Base-by-base conservation (phyloP, 331 rosid genomes). In the Spiraea crenata region DNA sequence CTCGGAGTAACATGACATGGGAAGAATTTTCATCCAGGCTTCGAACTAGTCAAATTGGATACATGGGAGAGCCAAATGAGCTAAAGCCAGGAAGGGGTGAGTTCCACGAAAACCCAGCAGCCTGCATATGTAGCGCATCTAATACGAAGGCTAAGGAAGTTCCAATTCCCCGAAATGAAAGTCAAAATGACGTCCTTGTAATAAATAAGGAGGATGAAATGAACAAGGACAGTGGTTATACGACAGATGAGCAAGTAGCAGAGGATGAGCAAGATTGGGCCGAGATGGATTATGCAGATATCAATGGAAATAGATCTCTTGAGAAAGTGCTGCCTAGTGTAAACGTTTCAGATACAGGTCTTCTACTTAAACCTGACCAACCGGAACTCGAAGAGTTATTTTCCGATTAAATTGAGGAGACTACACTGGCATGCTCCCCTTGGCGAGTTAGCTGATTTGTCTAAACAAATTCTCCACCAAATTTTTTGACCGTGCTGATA, bases 51-150 rank as follows among this genome's bases (percentile, higher is more conserved):
- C 98, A 92, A 83, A 75, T 79, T 13, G 97, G 97, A 17, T 92
- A 84, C 86, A 85, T 88, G 96, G 98, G 98, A 63, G 90, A 86
- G 77, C 96, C 98, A 70, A 85, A 86, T 75, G 98, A 90, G 81
- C 67, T 90, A 49, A 90, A 44, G 67, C 80, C 84, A 0, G 96
- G 88, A 16, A 84, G 66, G 73, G 96, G 97, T 3, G 96, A 85
- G 81, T 92, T 90, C 82, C 93, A 88, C 11, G 98, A 92, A 73
- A 86, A 92, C 74, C 98, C 98, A 45, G 74, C 83, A 41, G 77
- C 97, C 41, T 92, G 98, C 88, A 88, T 92, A 63, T 90, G 98
- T 68, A 77, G 86, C 57, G 63, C 67, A 56, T 67, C 80, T 0
- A 75, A 74, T 70, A 50, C 67, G 67, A 74, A 63, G 60, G 75